These are phyloP conservation scores for Diaporthe citri DNA, from an alignment of 2,329 filamentous ascomycete genomes.

Conservation along the genomic window DNA sequence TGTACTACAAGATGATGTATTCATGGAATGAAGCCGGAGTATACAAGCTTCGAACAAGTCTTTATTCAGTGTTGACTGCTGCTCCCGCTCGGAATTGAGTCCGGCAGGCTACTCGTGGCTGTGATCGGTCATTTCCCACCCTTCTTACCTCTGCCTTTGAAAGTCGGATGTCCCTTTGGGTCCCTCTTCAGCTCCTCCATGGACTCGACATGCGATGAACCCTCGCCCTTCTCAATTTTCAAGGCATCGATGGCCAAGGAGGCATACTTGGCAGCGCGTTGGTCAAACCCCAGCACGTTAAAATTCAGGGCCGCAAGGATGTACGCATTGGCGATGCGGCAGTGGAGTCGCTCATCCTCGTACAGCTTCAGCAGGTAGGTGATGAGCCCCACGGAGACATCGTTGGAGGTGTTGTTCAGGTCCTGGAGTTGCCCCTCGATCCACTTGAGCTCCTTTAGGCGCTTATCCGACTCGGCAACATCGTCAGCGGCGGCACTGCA, in stretches of 20 bases:
- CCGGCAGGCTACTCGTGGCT: too few species aligned
- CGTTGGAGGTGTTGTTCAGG: slow-evolving; percentile 39
- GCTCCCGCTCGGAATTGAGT: rapidly evolving
- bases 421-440: slow-evolving; percentile 47
- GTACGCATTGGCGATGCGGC: slow-evolving; percentile 51
- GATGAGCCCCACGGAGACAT: slow-evolving; percentile 47
- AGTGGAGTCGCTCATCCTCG: slow-evolving; percentile 49
- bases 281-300: slow-evolving; percentile 52
- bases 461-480: slow-evolving; percentile 48
- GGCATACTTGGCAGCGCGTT: slow-evolving; percentile 49
- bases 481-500: slow-evolving; percentile 45
- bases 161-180: slow-evolving; percentile 46
- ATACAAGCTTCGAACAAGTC: neutral
- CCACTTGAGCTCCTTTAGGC: slow-evolving; percentile 47
- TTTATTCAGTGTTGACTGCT: neutral
- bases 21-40: neutral
- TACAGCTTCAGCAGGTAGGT: slow-evolving; percentile 49
- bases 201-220: slow-evolving; percentile 45
- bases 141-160: neutral
- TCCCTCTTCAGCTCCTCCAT: slow-evolving; percentile 51
- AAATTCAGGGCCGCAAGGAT: slow-evolving; percentile 55
- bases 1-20: neutral
- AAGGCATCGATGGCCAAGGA: slow-evolving; percentile 49
- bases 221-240: slow-evolving; percentile 49
- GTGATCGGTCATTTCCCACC: neutral